Percentiles rank a stretch among this genome's conserved stretches.
These are phyloP conservation scores for Hortiboletus campestris DNA, from an alignment of 768 basidiomycete species.

Conservation along the genomic window DNA sequence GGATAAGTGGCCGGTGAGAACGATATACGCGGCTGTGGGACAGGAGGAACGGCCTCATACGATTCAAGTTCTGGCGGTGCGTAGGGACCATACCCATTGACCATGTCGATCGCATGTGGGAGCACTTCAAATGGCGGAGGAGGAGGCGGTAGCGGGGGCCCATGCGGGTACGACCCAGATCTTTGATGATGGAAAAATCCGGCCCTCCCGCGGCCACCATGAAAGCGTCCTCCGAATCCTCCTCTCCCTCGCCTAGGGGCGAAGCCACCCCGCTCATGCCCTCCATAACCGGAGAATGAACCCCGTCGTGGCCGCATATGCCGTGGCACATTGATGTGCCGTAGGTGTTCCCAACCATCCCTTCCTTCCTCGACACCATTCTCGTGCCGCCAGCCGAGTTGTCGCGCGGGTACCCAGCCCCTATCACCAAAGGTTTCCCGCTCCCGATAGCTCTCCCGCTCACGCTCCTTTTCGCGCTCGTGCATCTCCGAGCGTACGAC, in stretches of 20 bases:
- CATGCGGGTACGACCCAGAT: conserved; percentile 32
- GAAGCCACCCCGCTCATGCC: conserved; percentile 34
- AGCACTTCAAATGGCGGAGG: conserved; percentile 28
- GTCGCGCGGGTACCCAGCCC: conserved; percentile 14
- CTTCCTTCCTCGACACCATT: conserved; percentile 25
- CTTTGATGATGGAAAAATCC: conserved; percentile 34
- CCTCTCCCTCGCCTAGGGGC: conserved; percentile 35
- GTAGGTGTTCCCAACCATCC: conserved; percentile 24
- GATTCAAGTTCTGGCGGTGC: conserved; percentile 32
- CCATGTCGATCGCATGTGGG: conserved; percentile 24
- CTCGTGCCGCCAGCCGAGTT: conserved; percentile 23
- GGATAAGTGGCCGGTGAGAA: conserved; percentile 50
- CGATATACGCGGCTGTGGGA: conserved; percentile 36
- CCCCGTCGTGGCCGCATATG: conserved; percentile 34
- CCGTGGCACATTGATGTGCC: conserved; percentile 12
- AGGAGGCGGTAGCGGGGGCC: conserved; percentile 17
- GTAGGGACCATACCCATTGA: conserved; percentile 33
- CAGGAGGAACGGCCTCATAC: conserved; percentile 23
- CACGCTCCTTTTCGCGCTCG: conserved; percentile 25
- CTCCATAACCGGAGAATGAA: conserved; percentile 30
- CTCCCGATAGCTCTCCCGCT: conserved; percentile 13
- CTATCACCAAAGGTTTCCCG: conserved; percentile 18
- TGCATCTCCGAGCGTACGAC: conserved; percentile 30
- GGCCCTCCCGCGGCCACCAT: conserved; percentile 35
- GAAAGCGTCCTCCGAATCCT: conserved; percentile 38